phyloP scores from a whole-genome alignment of 129 eudicot species.

The Smallanthus sonchifolius region DNA sequence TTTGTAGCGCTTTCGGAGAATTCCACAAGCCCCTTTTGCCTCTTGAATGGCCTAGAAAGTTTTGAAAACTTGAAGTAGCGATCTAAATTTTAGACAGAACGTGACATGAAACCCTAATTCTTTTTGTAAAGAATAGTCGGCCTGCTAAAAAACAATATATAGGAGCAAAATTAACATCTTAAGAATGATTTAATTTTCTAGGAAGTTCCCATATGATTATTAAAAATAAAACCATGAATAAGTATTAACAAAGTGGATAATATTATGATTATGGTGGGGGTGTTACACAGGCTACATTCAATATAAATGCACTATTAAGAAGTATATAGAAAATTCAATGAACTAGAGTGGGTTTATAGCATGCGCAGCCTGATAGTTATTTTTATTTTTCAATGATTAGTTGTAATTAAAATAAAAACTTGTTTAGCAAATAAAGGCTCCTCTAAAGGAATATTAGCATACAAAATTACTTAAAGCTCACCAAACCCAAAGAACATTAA shows the following conservation, averaged over 20 bases:
- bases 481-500: constrained; percentile 22
- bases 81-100: too few species aligned
- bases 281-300: neutral
- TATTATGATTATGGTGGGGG: neutral
- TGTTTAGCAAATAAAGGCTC: constrained; percentile 14
- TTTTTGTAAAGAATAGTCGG: too few species aligned
- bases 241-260: neutral
- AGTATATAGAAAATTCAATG: constrained; percentile 14
- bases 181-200: constrained; percentile 10
- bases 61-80: too few species aligned
- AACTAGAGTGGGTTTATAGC: constrained; percentile 30
- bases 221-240: neutral
- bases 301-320: constrained; percentile 17
- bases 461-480: constrained; percentile 17
- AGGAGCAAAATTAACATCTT: too few species aligned
- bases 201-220: neutral
- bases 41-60: too few species aligned
- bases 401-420: neutral
- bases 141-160: too few species aligned
- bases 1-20: too few species aligned
- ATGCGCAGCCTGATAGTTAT: constrained; percentile 29
- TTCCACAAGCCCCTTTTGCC: too few species aligned
- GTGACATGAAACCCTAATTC: too few species aligned
- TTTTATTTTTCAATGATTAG: constrained; percentile 20
- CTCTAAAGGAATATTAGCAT: constrained; percentile 26